phyloP scores from a whole-genome alignment of 768 basidiomycete species.

The Punctularia strigosozonata region DNA sequence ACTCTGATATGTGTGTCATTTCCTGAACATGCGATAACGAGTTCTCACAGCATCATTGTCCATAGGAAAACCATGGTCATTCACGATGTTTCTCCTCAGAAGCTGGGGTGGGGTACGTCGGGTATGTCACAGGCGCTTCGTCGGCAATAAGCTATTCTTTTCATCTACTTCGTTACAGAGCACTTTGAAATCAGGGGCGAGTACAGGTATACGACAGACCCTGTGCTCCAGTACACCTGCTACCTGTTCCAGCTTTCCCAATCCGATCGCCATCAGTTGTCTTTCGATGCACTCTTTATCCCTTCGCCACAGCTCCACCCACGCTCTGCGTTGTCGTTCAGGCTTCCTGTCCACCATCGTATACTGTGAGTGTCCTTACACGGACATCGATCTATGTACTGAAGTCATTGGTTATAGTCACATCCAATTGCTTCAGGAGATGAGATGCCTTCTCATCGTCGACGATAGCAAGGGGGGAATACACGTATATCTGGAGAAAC shows the following conservation, averaged over 20 bases:
- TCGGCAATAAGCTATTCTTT: too few species aligned
- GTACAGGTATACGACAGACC: conserved; percentile 1
- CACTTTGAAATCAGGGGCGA: not conserved
- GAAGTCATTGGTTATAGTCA: conserved; percentile 15
- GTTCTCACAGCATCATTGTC: too few species aligned
- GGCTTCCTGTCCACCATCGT: conserved; percentile 13
- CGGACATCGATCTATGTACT: too few species aligned
- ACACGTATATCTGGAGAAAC: conserved; percentile 26
- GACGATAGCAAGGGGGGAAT: conserved; percentile 22
- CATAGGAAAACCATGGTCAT: too few species aligned
- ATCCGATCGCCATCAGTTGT: conserved; percentile 24
- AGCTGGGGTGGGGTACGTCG: too few species aligned
- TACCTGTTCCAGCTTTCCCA: conserved; percentile 20
- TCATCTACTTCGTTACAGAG: too few species aligned
- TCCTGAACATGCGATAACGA: too few species aligned
- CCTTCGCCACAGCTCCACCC: conserved; percentile 18
- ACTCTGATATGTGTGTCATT: too few species aligned
- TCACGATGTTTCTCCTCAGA: too few species aligned
- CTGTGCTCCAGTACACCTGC: conserved; percentile 19
- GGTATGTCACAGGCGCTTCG: too few species aligned
- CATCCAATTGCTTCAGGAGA: conserved; percentile 27
- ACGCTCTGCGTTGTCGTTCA: conserved; percentile 10
- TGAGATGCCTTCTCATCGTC: conserved; percentile 30
- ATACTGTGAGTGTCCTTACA: conserved; percentile 26
- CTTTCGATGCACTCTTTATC: conserved; percentile 20